phyloP scores from a whole-genome alignment of 768 basidiomycete genomes.

The Lactarius tabidus region DNA sequence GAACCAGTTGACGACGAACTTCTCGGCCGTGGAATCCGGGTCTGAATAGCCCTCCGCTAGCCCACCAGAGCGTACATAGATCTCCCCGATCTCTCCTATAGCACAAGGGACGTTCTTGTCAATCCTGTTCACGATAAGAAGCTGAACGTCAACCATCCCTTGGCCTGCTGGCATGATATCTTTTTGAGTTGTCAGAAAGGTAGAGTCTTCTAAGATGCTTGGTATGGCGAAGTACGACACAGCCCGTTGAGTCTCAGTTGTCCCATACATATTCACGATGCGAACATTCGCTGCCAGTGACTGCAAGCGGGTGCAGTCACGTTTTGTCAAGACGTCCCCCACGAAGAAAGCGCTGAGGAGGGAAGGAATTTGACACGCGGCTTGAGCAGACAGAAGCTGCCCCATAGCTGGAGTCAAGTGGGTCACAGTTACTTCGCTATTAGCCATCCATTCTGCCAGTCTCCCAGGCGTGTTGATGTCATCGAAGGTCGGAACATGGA shows the following conservation, averaged over 20 bases:
- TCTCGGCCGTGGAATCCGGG: conserved; percentile 73
- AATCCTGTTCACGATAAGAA: conserved; percentile 89
- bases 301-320: conserved; percentile 93
- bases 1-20: conserved; percentile 97
- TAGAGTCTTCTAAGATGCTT: conserved; percentile 73
- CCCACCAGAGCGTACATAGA: conserved; percentile 95
- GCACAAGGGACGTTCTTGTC: conserved; percentile 85
- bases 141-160: conserved; percentile 97
- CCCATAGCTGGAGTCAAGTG: conserved; percentile 99
- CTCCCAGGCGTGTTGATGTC: conserved; percentile 97
- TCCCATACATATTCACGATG: conserved; percentile 99
- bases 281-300: conserved; percentile 86
- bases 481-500: conserved; percentile 94
- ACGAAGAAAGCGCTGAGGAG: conserved; percentile 95
- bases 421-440: conserved; percentile 86
- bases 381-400: conserved; percentile 90
- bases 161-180: conserved; percentile 97
- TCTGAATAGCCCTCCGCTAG: conserved; percentile 95
- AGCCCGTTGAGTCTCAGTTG: conserved; percentile 97
- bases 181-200: conserved; percentile 91
- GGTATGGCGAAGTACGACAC: conserved; percentile 97
- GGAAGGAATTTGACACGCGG: conserved; percentile 75
- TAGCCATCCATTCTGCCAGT: conserved; percentile 98
- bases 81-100: conserved; percentile 96
- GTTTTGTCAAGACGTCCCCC: conserved; percentile 97